These are phyloP conservation scores for Psidium friedrichsthalianum DNA, from an alignment of 345 rosid species.

Conservation along the genomic window DNA sequence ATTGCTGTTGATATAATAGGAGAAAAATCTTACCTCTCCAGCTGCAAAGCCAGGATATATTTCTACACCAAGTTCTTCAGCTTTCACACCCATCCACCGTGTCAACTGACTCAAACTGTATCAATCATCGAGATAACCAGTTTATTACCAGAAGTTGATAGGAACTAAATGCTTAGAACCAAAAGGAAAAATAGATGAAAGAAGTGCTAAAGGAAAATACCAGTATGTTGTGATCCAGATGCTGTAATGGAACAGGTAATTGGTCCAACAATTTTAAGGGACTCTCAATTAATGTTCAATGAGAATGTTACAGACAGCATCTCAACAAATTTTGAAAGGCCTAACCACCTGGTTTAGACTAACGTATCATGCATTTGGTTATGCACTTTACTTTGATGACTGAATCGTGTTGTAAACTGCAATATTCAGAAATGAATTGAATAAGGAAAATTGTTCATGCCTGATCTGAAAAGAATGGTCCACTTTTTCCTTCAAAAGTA, in stretches of 20 bases:
- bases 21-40: conserved; percentile 50
- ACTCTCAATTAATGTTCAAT: neutral
- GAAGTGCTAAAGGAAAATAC: neutral
- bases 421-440: neutral
- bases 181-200: neutral
- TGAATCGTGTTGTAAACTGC: neutral
- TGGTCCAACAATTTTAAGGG: neutral
- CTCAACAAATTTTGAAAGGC: neutral
- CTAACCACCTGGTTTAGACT: neutral
- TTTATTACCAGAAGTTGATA: neutral
- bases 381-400: neutral
- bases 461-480: neutral
- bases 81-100: conserved; percentile 85
- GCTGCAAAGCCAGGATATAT: conserved; percentile 97
- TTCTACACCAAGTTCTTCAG: conserved; percentile 91
- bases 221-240: neutral
- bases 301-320: neutral
- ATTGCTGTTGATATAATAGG: neutral
- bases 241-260: neutral
- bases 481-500: neutral
- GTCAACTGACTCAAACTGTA: conserved; percentile 82
- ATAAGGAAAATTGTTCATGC: neutral
- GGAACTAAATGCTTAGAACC: neutral
- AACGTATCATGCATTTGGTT: neutral
- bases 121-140: neutral